phyloP scores from a whole-genome alignment of 768 basidiomycete species.

The Pisolithus tinctorius region DNA sequence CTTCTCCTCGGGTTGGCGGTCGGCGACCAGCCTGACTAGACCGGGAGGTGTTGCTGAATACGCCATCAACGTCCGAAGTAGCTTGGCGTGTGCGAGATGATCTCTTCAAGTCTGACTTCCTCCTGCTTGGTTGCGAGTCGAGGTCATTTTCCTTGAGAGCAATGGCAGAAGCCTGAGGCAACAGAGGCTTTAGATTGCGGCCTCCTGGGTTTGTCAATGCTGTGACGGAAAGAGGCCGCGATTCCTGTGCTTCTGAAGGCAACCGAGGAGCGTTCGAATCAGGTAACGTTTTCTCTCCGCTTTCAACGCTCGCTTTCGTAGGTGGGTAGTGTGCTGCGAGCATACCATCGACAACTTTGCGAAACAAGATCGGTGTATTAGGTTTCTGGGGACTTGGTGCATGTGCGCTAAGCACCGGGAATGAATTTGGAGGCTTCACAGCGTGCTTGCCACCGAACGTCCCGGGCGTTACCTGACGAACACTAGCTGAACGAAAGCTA shows the following conservation, averaged over 20 bases:
- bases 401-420: constrained; percentile 6
- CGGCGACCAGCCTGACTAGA: constrained; percentile 40
- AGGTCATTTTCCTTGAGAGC: not conserved
- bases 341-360: constrained; percentile 35
- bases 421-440: constrained; percentile 15
- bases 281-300: constrained; percentile 1
- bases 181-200: constrained; percentile 4
- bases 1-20: constrained; percentile 24
- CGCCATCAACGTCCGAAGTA: constrained; percentile 30
- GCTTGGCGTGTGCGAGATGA: constrained; percentile 43
- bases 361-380: constrained; percentile 29
- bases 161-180: constrained; percentile 12
- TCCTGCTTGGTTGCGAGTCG: not conserved
- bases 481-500: constrained; percentile 20
- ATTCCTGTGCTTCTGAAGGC: not conserved
- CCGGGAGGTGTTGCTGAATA: constrained; percentile 30
- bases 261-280: not conserved
- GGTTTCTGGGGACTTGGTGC: constrained; percentile 15
- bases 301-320: constrained; percentile 10
- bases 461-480: constrained; percentile 33
- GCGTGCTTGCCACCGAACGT: constrained; percentile 25
- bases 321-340: constrained; percentile 21
- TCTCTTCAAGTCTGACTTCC: constrained; percentile 35
- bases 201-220: constrained; percentile 12
- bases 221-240: not conserved